phyloP scores from a whole-genome alignment of 2,329 filamentous ascomycete genomes.

The Stagonosporopsis rhizophila region DNA sequence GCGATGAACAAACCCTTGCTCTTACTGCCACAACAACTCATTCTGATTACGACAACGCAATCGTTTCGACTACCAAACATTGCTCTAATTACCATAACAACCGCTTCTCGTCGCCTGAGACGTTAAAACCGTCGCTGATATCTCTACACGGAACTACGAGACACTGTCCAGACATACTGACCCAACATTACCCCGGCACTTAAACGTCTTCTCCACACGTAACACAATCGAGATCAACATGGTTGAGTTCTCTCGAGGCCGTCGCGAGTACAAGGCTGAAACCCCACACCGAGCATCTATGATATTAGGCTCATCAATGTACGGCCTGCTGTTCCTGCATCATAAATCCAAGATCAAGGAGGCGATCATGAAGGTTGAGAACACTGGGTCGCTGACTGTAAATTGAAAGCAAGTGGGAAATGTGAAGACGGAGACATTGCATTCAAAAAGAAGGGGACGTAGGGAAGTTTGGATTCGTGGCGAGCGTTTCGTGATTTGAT shows the following conservation, averaged over 20 bases:
- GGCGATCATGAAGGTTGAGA: too few relatives aligned
- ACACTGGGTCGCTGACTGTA: too few relatives aligned
- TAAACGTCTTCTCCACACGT: background rate
- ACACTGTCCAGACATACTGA: background rate
- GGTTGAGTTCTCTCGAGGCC: background rate
- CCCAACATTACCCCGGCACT: too few relatives aligned
- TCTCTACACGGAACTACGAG: background rate
- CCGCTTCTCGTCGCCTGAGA: background rate
- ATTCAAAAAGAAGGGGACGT: too few relatives aligned
- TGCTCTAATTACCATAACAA: background rate
- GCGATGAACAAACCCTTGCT: background rate
- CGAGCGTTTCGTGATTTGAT: too few relatives aligned
- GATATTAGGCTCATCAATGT: background rate
- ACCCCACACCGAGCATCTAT: too few relatives aligned
- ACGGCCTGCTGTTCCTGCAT: conserved; percentile 1
- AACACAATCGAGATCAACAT: background rate
- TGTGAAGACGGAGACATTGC: too few relatives aligned
- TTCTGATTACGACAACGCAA: too few relatives aligned
- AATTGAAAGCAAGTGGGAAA: too few relatives aligned
- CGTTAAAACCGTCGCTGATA: too few relatives aligned
- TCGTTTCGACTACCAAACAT: background rate
- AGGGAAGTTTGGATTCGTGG: too few relatives aligned
- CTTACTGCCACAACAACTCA: background rate
- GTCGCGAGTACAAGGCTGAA: background rate
- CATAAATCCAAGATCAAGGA: background rate